phyloP scores from a whole-genome alignment of 202 grass and related monocot species.

The Tripidium arundinaceum region DNA sequence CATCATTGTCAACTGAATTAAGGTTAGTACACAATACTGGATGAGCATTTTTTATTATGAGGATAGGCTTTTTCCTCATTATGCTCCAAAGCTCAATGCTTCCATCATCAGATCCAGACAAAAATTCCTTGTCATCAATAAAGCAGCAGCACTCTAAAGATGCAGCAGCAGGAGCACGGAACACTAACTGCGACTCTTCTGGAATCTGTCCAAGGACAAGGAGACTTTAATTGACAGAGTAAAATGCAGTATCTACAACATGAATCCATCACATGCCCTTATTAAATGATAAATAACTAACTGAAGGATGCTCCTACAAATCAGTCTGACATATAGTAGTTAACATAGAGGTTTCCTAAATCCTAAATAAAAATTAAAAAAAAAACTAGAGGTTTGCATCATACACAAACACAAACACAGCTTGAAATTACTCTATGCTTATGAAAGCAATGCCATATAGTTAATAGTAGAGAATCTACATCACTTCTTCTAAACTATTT shows the following conservation, averaged over 20 bases:
- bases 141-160: slow-evolving; percentile 86
- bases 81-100: slow-evolving; percentile 78
- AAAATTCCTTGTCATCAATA: slow-evolving; percentile 76
- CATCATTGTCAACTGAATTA: slow-evolving; percentile 10
- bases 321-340: not conserved
- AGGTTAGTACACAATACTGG: slow-evolving; percentile 11
- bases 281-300: not conserved
- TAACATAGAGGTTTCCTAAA: not conserved
- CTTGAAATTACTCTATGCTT: not conserved
- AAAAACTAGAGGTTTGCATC: not conserved
- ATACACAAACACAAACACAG: not conserved
- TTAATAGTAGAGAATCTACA: not conserved
- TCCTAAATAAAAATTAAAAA: not conserved
- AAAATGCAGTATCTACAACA: slow-evolving; percentile 1
- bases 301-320: not conserved
- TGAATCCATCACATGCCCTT: not conserved
- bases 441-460: not conserved
- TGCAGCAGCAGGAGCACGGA: slow-evolving; percentile 59
- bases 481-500: not conserved
- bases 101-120: slow-evolving; percentile 85
- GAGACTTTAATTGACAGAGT: not conserved
- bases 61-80: slow-evolving; percentile 71
- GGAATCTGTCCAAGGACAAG: slow-evolving; percentile 47
- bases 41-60: slow-evolving; percentile 84
- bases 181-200: slow-evolving; percentile 82